A percentile compares a stretch with the other conserved stretches of the same genome.
These are phyloP conservation scores for Phytophthora meadii DNA, from an alignment of 352 stramenopile species.

Conservation along the genomic window DNA sequence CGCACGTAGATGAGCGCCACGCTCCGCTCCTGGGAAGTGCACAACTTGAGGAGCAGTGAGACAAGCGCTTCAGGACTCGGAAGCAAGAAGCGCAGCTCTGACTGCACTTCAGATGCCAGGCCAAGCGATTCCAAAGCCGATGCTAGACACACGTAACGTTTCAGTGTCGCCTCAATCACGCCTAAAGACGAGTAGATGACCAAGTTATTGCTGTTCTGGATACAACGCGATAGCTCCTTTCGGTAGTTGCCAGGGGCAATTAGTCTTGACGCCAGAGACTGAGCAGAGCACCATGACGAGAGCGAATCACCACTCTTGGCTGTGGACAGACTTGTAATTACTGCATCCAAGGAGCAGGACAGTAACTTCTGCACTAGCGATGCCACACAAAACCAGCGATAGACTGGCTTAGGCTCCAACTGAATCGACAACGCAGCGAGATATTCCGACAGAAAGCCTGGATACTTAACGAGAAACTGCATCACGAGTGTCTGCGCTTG, in stretches of 20 bases:
- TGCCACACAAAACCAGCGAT: constrained; percentile 80
- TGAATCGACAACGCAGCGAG: constrained; percentile 61
- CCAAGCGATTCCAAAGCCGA: constrained; percentile 23
- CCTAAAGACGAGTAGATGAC: constrained; percentile 80
- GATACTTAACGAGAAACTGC: constrained; percentile 69
- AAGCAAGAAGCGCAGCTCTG: constrained; percentile 71
- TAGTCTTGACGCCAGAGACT: constrained; percentile 62
- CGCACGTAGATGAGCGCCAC: constrained; percentile 76
- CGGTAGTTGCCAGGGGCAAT: constrained; percentile 72
- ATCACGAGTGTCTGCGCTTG: constrained; percentile 63
- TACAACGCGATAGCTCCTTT: constrained; percentile 83
- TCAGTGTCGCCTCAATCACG: constrained; percentile 66
- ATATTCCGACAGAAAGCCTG: constrained; percentile 67
- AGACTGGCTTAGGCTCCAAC: constrained; percentile 77
- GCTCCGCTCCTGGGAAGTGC: constrained; percentile 43
- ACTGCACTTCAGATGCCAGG: constrained; percentile 55
- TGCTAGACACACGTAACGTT: constrained; percentile 56
- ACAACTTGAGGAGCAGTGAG: constrained; percentile 82
- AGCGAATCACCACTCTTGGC: constrained; percentile 16
- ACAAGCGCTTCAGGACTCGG: constrained; percentile 82
- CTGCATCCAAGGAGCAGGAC: constrained; percentile 51
- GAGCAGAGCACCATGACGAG: constrained; percentile 53
- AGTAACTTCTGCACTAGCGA: constrained; percentile 80
- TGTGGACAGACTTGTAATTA: constrained; percentile 33
- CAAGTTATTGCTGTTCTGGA: constrained; percentile 79